phyloP scores from a whole-genome alignment of 345 rosid species.

The Bruguiera gymnorhiza region DNA sequence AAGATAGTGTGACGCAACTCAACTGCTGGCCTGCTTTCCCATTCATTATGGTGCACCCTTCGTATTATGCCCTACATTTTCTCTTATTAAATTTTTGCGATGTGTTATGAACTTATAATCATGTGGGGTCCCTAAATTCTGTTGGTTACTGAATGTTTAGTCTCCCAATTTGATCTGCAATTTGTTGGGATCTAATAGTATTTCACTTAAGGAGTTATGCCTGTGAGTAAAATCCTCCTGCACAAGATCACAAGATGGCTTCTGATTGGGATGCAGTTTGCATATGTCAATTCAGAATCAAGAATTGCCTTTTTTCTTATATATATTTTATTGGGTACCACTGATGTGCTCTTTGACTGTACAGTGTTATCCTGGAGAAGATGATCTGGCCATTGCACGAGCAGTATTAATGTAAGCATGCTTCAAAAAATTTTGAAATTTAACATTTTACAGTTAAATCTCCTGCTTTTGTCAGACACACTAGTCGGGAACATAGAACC shows the following conservation, averaged over 20 bases:
- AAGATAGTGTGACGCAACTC: background rate
- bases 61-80: background rate
- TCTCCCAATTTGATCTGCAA: no score
- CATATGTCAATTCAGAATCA: background rate
- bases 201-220: background rate
- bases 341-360: constrained; percentile 20
- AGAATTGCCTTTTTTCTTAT: constrained; percentile 4
- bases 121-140: no score
- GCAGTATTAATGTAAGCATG: constrained; percentile 67
- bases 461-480: background rate
- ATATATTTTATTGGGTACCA: constrained; percentile 4
- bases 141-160: no score
- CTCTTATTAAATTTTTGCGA: background rate
- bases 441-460: background rate
- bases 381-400: constrained; percentile 84
- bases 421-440: constrained; percentile 4
- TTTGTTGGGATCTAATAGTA: background rate
- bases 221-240: no score
- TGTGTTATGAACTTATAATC: background rate
- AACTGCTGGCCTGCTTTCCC: background rate
- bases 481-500: background rate
- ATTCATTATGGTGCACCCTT: background rate
- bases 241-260: no score
- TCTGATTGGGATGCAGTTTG: constrained; percentile 2
- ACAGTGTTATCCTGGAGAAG: constrained; percentile 99